phyloP scores from a whole-genome alignment of 2,329 filamentous ascomycete species.

The Talaromyces amestolkiae region DNA sequence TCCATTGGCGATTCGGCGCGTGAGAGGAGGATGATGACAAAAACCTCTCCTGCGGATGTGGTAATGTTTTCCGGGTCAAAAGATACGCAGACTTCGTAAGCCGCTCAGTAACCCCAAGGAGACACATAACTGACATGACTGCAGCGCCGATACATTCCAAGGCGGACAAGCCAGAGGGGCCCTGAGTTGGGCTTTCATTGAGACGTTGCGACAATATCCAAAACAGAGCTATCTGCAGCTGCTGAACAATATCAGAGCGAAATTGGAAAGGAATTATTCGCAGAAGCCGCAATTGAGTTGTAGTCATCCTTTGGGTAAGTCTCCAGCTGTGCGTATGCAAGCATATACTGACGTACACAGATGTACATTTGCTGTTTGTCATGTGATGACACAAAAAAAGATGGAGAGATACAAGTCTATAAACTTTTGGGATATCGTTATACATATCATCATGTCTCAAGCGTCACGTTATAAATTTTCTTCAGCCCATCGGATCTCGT shows the following conservation, averaged over 20 bases:
- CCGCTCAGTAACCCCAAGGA: neutral
- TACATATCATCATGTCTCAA: slow-evolving; percentile 4
- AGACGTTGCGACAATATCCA: slow-evolving; percentile 80
- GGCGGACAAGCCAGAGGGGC: slow-evolving; percentile 86
- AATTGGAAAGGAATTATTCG: slow-evolving; percentile 80
- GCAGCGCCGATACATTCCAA: slow-evolving; percentile 85
- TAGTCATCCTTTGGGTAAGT: slow-evolving; percentile 86
- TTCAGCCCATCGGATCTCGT: slow-evolving; percentile 63
- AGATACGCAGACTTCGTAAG: slow-evolving; percentile 73
- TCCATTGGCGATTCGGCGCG: slow-evolving; percentile 74
- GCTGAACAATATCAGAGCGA: slow-evolving; percentile 87
- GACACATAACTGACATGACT: neutral
- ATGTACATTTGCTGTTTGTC: slow-evolving; percentile 64
- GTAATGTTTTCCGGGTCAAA: slow-evolving; percentile 98
- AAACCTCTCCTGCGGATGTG: slow-evolving; percentile 92
- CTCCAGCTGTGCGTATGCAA: slow-evolving; percentile 30
- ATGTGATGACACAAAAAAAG: slow-evolving; percentile 49
- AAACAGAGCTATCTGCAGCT: slow-evolving; percentile 94
- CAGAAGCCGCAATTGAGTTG: slow-evolving; percentile 97
- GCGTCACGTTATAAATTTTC: slow-evolving; percentile 28
- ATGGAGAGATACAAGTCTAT: neutral
- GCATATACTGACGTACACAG: slow-evolving; percentile 36
- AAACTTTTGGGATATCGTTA: slow-evolving; percentile 11
- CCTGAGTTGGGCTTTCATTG: slow-evolving; percentile 97
- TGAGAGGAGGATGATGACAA: slow-evolving; percentile 77